Evolutionary conservation across 495 filamentous ascomycete genomes (phyloP).

Genomic region (Talaromyces stipitatus): DNA sequence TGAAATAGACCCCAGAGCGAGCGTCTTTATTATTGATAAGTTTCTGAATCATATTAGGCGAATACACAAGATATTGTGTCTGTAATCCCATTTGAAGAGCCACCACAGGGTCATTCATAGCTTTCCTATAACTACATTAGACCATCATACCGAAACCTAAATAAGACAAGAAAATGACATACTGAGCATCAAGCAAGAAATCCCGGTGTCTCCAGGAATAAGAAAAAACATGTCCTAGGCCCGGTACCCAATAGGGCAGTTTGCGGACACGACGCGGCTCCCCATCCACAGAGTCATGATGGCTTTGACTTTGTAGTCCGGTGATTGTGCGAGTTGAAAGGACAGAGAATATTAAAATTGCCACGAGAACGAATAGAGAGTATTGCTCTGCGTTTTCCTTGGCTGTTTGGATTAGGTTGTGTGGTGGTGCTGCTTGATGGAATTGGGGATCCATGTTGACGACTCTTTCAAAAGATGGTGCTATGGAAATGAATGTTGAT

Average conservation of each 20-base stretch:
- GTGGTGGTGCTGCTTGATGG: background rate
- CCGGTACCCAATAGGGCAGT: constrained; percentile 53
- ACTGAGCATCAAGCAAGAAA: constrained; percentile 36
- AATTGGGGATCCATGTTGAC: background rate
- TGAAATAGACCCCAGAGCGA: constrained; percentile 24
- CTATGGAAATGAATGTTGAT: too few species aligned
- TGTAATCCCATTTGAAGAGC: constrained; percentile 42
- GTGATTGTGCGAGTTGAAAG: constrained; percentile 35
- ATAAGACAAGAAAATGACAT: constrained; percentile 12
- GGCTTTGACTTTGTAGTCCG: constrained; percentile 24
- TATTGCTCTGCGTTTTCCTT: constrained; percentile 7
- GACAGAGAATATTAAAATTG: constrained; percentile 20
- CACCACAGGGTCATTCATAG: constrained; percentile 41
- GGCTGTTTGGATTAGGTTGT: background rate
- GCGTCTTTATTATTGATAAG: constrained; percentile 30
- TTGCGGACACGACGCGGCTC: constrained; percentile 27
- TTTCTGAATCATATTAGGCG: constrained; percentile 40
- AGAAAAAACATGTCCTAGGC: constrained; percentile 44
- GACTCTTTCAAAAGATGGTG: background rate
- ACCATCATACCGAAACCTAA: constrained; percentile 2
- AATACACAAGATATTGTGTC: constrained; percentile 43
- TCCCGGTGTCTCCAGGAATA: constrained; percentile 37
- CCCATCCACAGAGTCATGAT: constrained; percentile 7
- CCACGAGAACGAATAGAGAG: constrained; percentile 7
- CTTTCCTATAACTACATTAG: constrained; percentile 21